A percentile compares a stretch with the other conserved stretches of the same genome.
Evolutionary conservation across 805 yeast genomes (phyloP).

Genomic region (Grigorovia jiainica): DNA sequence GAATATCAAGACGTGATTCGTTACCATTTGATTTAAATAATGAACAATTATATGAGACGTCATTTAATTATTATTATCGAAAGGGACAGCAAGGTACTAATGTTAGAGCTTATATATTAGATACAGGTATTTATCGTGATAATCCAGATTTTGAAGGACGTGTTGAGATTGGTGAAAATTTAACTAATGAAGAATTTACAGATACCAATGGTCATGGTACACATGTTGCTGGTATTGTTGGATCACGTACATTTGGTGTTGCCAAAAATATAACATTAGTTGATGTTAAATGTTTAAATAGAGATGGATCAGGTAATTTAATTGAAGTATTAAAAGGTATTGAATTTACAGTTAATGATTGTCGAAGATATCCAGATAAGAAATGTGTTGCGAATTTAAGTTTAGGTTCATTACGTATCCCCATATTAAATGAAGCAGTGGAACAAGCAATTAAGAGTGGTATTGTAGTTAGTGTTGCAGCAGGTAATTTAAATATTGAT

Average conservation of each 20-base stretch:
- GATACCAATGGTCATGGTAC: slow-evolving; percentile 85
- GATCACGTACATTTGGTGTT: slow-evolving; percentile 72
- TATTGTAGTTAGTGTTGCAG: slow-evolving; percentile 66
- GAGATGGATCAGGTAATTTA: slow-evolving; percentile 60
- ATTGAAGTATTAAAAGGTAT: slow-evolving; percentile 57
- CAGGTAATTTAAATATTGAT: slow-evolving; percentile 71
- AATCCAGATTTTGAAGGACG: slow-evolving; percentile 60
- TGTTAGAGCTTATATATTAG: slow-evolving; percentile 69
- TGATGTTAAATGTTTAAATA: slow-evolving; percentile 67
- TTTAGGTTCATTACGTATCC: slow-evolving; percentile 63
- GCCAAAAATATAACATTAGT: slow-evolving; percentile 59
- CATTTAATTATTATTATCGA: slow-evolving; percentile 41
- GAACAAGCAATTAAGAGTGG: slow-evolving; percentile 69
- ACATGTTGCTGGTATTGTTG: slow-evolving; percentile 85
- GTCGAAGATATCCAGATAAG: slow-evolving; percentile 20
- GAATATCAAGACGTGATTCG: slow-evolving; percentile 44
- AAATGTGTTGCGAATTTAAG: slow-evolving; percentile 71
- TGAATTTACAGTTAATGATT: slow-evolving; percentile 58
- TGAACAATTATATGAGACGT: slow-evolving; percentile 13
- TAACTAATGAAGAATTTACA: slow-evolving; percentile 51
- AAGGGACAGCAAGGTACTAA: slow-evolving; percentile 40
- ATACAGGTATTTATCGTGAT: slow-evolving; percentile 63
- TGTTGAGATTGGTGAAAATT: slow-evolving; percentile 49
- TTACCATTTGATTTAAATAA: slow-evolving; percentile 23
- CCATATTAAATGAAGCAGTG: slow-evolving; percentile 64